Percentiles rank a stretch among this genome's conserved stretches.
These are phyloP conservation scores for Elsinoe fawcettii DNA, from an alignment of 2,329 filamentous ascomycete species.

Conservation along the genomic window DNA sequence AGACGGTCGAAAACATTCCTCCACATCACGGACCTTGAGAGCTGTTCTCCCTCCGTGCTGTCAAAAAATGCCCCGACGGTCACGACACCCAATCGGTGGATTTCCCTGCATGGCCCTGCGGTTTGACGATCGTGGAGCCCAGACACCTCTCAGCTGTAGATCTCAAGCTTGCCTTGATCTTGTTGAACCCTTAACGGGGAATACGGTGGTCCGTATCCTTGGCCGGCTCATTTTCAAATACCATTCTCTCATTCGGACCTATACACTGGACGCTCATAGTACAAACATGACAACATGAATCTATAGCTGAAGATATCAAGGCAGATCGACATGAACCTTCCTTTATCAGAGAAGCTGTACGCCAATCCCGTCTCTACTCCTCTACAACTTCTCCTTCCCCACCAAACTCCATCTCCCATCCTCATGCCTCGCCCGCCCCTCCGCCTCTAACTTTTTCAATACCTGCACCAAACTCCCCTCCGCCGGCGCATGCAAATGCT, in stretches of 20 bases:
- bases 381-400: slow-evolving; percentile 17
- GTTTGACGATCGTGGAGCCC: too few species aligned
- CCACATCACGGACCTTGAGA: too few species aligned
- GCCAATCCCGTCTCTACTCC: neutral
- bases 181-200: neutral
- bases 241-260: too few species aligned
- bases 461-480: slow-evolving; percentile 70
- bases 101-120: neutral
- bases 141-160: neutral
- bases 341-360: too few species aligned
- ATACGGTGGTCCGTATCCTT: too few species aligned
- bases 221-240: too few species aligned
- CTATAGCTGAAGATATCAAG: neutral
- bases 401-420: slow-evolving; percentile 30
- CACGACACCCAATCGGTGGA: neutral
- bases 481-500: slow-evolving; percentile 67
- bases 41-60: neutral
- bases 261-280: too few species aligned
- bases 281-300: too few species aligned
- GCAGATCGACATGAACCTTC: neutral
- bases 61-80: neutral
- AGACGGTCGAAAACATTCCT: neutral
- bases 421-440: slow-evolving; percentile 54
- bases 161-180: neutral
- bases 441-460: slow-evolving; percentile 65